A percentile compares a stretch with the other conserved stretches of the same genome.
Conservation (phyloP, 2,329 filamentous ascomycete species). For the Cladosporium sp. region DNA sequence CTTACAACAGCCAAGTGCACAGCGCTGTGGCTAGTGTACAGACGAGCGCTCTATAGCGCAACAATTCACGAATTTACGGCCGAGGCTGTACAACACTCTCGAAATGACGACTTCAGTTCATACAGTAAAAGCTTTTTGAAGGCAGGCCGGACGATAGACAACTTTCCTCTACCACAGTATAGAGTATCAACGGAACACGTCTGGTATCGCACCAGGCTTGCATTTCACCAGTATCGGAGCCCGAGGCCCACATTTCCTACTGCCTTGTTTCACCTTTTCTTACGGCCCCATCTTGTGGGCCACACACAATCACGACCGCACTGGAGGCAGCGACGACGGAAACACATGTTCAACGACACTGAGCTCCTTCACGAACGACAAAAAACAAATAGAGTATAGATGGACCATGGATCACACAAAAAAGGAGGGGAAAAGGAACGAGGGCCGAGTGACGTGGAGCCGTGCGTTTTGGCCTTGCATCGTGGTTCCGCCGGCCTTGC, state of each 20-base stretch:
- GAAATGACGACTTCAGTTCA: conserved; percentile 17
- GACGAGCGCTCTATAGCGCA: conserved; percentile 27
- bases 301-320: conserved; percentile 11
- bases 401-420: conserved; percentile 9
- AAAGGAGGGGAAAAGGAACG: conserved; percentile 3
- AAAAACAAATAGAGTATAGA: conserved; percentile 19
- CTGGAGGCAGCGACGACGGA: conserved; percentile 6
- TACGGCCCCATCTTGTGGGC: neutral
- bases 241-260: neutral
- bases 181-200: neutral
- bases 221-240: conserved; percentile 2
- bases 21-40: conserved; percentile 36
- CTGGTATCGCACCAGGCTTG: neutral
- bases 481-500: conserved; percentile 14
- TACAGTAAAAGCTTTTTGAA: conserved; percentile 2
- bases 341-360: conserved; percentile 10
- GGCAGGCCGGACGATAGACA: conserved; percentile 3
- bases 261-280: conserved; percentile 1
- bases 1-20: conserved; percentile 44
- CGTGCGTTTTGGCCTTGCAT: conserved; percentile 14
- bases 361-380: conserved; percentile 14
- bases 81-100: conserved; percentile 19
- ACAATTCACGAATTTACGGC: conserved; percentile 19
- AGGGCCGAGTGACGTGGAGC: conserved; percentile 14
- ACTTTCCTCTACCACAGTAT: neutral